Base-by-base conservation (phyloP, 2,329 filamentous ascomycete species). In the Ambrosiella xylebori region DNA sequence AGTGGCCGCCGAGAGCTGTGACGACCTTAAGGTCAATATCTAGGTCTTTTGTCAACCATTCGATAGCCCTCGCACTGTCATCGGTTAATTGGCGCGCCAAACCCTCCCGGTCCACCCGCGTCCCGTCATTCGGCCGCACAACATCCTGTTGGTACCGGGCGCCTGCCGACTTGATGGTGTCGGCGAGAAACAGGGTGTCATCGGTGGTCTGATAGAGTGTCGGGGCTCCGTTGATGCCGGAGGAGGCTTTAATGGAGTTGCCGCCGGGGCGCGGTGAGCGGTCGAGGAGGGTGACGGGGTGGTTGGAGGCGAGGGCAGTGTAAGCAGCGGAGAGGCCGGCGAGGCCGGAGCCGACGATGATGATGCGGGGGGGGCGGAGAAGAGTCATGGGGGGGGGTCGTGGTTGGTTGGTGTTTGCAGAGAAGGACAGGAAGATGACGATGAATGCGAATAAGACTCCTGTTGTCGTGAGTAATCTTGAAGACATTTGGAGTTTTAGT, bases 211-310 rank as follows among this genome's bases (percentile, higher is more conserved):
- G 81, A 61, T 77, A 82, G 2, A 70, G 71, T 0, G 81, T 84
- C 0, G 74, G 73, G 0, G 79, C 79, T 6, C 79, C 81, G 62
- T 82, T 84, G 66, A 84, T 84, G 0, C 80, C 81, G 0, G 80
- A 83, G 0, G 80, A 84, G 0, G 81, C 81, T 67, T 84, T 84
- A 67, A 84, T 82, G 64, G 74, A 79, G 64, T 84, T 84, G 1
- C 80, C 80, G 40, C 81, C 81, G 0, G 80, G 78, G 64, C 80
- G 81, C 2, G 74, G 64, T 0, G 74, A 73, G 17, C 79, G 76
- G 59, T 85, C 81, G 11, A 85, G 71, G 54, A 85, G 71, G 38
- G 72, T 71, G 0, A 85, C 81, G 0, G 72, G 67, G 1, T 77
- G 71, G 44, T 74, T 73, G 11, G 74, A 71, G 2, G 71, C 67